These are phyloP conservation scores for Miscanthus lutarioriparius DNA, from an alignment of 176 grass and related monocot species.

Conservation along the genomic window DNA sequence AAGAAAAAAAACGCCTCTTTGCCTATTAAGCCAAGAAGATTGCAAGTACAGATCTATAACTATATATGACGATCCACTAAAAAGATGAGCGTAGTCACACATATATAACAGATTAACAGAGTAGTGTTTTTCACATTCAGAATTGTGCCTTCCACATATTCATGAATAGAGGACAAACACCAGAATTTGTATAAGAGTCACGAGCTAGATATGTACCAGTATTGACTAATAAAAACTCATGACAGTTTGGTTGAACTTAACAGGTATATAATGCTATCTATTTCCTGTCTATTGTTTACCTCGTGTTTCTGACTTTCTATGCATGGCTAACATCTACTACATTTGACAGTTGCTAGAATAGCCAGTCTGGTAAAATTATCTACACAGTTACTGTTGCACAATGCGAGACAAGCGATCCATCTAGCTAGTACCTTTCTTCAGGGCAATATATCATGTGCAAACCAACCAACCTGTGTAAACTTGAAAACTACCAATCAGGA, in stretches of 20 bases:
- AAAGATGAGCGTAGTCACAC: not conserved
- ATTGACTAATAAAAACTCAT: constrained; percentile 2
- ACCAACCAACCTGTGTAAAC: too few species aligned
- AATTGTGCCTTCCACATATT: not conserved
- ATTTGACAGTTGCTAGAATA: not conserved
- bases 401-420: constrained; percentile 1
- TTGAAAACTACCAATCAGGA: too few species aligned
- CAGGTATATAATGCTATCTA: not conserved
- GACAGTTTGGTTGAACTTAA: constrained; percentile 1
- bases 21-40: not conserved
- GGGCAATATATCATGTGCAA: too few species aligned
- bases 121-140: not conserved
- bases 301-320: constrained; percentile 18
- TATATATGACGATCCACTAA: not conserved
- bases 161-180: not conserved
- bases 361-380: not conserved
- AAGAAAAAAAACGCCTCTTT: not conserved
- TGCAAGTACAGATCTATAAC: not conserved
- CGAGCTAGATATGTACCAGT: not conserved
- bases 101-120: not conserved
- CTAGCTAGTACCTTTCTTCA: not conserved
- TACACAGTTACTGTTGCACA: not conserved
- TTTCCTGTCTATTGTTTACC: constrained; percentile 9
- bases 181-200: not conserved
- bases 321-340: not conserved